Conservation (phyloP, 192 early-diverging fungal genomes). For the Martensiomyces pterosporus region DNA sequence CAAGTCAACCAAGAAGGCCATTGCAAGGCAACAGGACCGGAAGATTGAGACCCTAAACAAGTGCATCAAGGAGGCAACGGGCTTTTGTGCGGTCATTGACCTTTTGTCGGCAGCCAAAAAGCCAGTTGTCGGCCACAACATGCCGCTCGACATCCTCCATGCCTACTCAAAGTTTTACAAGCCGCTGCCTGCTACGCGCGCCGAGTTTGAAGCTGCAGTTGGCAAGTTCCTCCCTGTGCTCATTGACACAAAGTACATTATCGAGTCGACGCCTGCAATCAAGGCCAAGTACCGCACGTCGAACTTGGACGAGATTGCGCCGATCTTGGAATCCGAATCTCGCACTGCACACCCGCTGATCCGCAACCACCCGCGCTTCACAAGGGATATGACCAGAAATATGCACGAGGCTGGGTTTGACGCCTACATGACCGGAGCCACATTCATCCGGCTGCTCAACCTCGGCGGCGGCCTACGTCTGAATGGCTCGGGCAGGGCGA, state of each 20-base stretch:
- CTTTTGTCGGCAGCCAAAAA: constrained; percentile 61
- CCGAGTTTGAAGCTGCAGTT: constrained; percentile 63
- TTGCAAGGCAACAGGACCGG: constrained; percentile 13
- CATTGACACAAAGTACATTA: constrained; percentile 49
- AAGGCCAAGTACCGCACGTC: constrained; percentile 32
- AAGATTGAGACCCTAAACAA: constrained; percentile 30
- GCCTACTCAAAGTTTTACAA: constrained; percentile 70
- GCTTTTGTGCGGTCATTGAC: constrained; percentile 81
- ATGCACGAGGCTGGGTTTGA: constrained; percentile 94
- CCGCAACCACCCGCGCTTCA: constrained; percentile 53
- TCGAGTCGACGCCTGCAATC: constrained; percentile 40
- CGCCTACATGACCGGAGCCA: constrained; percentile 82
- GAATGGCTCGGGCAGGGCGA: constrained; percentile 1
- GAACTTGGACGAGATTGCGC: constrained; percentile 40
- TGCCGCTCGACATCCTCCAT: constrained; percentile 83
- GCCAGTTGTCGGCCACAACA: constrained; percentile 88
- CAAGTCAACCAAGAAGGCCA: constrained; percentile 34
- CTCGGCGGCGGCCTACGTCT: constrained; percentile 31
- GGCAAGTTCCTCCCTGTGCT: constrained; percentile 52
- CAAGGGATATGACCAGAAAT: constrained; percentile 42
- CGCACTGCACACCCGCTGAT: constrained; percentile 8
- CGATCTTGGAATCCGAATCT: constrained; percentile 22
- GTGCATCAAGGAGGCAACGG: constrained; percentile 53
- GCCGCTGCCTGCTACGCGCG: constrained; percentile 60
- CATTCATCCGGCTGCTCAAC: constrained; percentile 65